A percentile compares a stretch with the other conserved stretches of the same genome.
Conservation (phyloP, 768 basidiomycete species). For the Mycena galopus region DNA sequence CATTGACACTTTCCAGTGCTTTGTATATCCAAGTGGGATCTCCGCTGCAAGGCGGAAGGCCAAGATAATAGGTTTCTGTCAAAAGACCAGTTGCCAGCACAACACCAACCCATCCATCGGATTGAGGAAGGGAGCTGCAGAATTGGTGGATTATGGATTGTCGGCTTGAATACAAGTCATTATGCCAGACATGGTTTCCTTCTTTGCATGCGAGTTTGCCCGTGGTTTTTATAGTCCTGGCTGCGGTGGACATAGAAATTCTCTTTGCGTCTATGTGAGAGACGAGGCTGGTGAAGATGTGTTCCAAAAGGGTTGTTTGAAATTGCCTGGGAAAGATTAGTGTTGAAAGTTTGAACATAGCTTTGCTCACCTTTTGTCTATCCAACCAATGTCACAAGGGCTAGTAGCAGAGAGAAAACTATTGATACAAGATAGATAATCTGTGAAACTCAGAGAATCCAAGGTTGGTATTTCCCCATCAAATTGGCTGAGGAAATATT, state of each 20-base stretch:
- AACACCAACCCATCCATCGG: neutral
- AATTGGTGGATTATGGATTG: neutral
- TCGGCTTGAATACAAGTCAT: neutral
- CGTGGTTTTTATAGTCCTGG: neutral
- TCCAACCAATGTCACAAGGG: neutral
- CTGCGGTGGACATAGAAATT: neutral
- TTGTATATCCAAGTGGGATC: neutral
- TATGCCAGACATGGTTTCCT: neutral
- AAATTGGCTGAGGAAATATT: neutral
- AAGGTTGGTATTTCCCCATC: neutral
- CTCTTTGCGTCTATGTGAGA: neutral
- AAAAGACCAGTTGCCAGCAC: neutral
- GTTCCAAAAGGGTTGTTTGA: neutral
- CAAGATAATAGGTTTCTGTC: neutral
- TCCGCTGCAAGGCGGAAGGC: neutral
- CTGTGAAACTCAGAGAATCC: neutral
- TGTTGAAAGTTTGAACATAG: neutral
- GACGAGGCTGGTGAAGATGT: neutral
- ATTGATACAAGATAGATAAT: neutral
- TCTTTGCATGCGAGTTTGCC: neutral
- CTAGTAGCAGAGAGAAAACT: neutral
- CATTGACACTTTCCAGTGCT: neutral
- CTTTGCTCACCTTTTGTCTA: neutral
- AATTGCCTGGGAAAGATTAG: neutral
- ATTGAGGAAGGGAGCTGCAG: neutral